A percentile compares a stretch with the other conserved stretches of the same genome.
phyloP scores from a whole-genome alignment of 2,329 filamentous ascomycete genomes.

The Aurifilum marmelostoma region DNA sequence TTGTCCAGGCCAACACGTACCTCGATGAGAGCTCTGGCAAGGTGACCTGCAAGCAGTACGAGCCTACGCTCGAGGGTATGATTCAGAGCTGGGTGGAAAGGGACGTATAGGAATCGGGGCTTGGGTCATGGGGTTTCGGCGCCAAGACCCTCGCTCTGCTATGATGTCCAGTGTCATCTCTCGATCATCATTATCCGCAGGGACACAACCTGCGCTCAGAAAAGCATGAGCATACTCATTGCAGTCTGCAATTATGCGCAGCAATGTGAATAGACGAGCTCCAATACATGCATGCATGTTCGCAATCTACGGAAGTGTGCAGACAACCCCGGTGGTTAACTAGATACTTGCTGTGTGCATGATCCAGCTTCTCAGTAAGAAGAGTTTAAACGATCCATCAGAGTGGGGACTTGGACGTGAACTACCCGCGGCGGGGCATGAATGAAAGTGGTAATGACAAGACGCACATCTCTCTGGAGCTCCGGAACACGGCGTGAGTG shows the following conservation, averaged over 20 bases:
- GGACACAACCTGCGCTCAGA: background rate
- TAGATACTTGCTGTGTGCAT: background rate
- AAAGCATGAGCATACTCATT: background rate
- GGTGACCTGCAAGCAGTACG: constrained; percentile 83
- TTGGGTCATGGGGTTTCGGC: background rate
- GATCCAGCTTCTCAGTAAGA: background rate
- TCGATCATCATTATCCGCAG: background rate
- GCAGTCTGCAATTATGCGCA: background rate
- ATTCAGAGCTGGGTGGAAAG: constrained; percentile 80
- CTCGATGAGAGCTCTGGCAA: constrained; percentile 69
- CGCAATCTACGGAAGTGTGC: background rate
- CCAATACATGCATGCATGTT: background rate
- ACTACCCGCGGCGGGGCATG: background rate
- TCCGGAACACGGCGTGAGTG: background rate
- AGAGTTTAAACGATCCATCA: background rate
- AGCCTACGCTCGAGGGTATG: constrained; percentile 77
- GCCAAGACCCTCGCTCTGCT: background rate
- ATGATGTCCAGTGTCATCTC: background rate
- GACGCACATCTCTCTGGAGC: too few relatives aligned
- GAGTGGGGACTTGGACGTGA: background rate
- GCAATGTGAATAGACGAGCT: background rate
- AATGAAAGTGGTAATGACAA: background rate
- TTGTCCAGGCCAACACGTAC: constrained; percentile 90
- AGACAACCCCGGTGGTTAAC: background rate
- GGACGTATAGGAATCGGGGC: constrained; percentile 32